Base-by-base conservation (phyloP, 179 eudicot species). In the Carnegiea gigantea region DNA sequence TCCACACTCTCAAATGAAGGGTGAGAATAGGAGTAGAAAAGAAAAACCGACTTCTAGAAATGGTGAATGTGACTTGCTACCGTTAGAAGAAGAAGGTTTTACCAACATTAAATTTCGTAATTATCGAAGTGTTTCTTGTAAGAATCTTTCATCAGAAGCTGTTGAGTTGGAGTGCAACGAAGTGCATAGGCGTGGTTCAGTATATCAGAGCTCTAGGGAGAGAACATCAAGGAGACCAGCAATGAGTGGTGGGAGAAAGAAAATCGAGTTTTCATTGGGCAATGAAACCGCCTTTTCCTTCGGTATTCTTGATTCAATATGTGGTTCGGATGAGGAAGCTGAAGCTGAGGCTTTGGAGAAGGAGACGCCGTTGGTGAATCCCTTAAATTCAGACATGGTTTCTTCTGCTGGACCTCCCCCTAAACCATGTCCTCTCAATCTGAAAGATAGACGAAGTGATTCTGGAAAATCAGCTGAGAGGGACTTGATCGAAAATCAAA, bases 41-140 rank as follows among this genome's bases (percentile, higher is more conserved):
- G 83, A 81, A 77, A 86, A 84, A 54, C 49, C 81, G 6, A 76
- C 74, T 80, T 78, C 86, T 70, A 79, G 77, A 71, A 85, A 87
- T 72, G 86, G 73, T 38, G 82, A 77, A 57, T 78, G 73, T 78
- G 86, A 86, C 73, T 65, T 71, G 14, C 43, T 82, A 53, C 78
- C 81, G 77, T 73, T 85, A 78, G 85, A 88, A 59, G 46, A 70
- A 70, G 86, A 77, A 46, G 87, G 86, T 30, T 88, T 93, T 76
- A 77, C 77, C 5, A 89, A 88, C 83, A 82, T 92, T 72, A 86
- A 85, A 43, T 90, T 92, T 77, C 84, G 86, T 75, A 88, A 90
- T 40, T 91, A 85, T 79, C 88, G 92, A 28, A 92, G 94, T 83
- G 87, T 89, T 77, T 94, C 98, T 12, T 90, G 98, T 84, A 90